A percentile compares a stretch with the other conserved stretches of the same genome.
Evolutionary conservation across 192 early-diverging fungal genomes (phyloP).

Genomic region (Mortierella antarctica): DNA sequence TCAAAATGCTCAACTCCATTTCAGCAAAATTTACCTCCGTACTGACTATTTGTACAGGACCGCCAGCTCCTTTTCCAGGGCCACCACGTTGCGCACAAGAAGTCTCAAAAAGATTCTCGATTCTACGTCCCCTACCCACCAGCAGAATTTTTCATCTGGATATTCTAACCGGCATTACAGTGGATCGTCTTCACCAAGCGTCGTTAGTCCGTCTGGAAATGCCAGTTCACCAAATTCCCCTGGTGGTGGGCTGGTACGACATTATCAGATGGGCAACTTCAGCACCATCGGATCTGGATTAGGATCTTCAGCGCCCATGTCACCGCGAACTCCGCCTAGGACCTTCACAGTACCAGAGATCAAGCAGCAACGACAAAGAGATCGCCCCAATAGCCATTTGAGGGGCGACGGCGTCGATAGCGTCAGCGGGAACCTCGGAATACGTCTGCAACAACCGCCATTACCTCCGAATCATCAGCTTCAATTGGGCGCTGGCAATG

Average conservation of each 20-base stretch:
- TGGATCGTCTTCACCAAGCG: neutral
- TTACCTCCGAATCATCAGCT: neutral
- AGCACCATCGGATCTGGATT: no score
- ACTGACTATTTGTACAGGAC: constrained; percentile 33
- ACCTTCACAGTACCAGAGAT: no score
- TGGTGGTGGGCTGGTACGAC: no score
- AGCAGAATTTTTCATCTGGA: neutral
- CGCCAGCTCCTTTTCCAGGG: neutral
- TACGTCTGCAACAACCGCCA: no score
- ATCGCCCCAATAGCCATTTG: no score
- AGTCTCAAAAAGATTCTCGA: constrained; percentile 25
- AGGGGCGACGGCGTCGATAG: no score
- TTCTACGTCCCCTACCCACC: neutral
- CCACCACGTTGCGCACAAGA: constrained; percentile 10
- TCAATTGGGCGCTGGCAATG: constrained; percentile 1
- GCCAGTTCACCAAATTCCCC: neutral
- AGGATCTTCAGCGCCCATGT: no score
- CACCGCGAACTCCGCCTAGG: no score
- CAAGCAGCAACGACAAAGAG: no score
- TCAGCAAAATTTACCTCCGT: constrained; percentile 30
- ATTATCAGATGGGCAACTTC: no score
- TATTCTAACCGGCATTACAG: neutral
- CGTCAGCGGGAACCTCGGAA: no score
- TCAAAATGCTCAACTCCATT: constrained; percentile 35
- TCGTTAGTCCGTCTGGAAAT: neutral